phyloP scores from a whole-genome alignment of 768 basidiomycete species.

The Tylopilus vinaceipallidus region DNA sequence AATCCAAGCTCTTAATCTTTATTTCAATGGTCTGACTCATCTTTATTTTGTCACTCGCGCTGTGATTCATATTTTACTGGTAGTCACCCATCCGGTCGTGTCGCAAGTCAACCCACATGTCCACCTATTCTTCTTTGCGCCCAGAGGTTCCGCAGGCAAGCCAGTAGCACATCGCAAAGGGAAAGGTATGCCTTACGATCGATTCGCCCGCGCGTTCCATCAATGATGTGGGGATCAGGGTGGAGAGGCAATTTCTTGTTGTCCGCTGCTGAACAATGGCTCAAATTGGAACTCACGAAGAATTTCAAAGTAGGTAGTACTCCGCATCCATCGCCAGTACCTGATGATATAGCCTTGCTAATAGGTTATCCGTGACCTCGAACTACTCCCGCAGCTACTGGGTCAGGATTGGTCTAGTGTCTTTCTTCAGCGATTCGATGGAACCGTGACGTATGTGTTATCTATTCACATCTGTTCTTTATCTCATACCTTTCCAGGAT shows the following conservation, averaged over 20 bases:
- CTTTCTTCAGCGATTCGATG: conserved; percentile 92
- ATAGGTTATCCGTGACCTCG: conserved; percentile 89
- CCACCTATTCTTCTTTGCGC: conserved; percentile 93
- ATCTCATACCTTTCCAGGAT: conserved; percentile 48
- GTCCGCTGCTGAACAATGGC: conserved; percentile 90
- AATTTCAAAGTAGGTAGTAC: conserved; percentile 71
- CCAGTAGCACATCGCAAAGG: conserved; percentile 94
- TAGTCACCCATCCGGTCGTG: conserved; percentile 90
- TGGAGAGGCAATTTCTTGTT: conserved; percentile 96
- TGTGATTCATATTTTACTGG: neutral
- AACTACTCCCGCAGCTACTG: conserved; percentile 88
- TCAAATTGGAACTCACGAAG: conserved; percentile 94
- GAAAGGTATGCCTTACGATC: conserved; percentile 54
- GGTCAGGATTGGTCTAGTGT: conserved; percentile 97
- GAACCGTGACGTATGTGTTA: conserved; percentile 71
- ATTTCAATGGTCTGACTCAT: conserved; percentile 67
- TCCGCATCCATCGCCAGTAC: neutral
- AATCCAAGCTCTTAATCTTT: conserved; percentile 80
- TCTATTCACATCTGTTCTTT: conserved; percentile 8
- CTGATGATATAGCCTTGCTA: neutral
- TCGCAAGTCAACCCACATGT: conserved; percentile 92
- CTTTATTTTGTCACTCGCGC: conserved; percentile 1
- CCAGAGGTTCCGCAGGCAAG: conserved; percentile 83
- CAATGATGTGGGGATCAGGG: conserved; percentile 40
- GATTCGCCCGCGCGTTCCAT: neutral